phyloP scores from a whole-genome alignment of 2,329 filamentous ascomycete species.

The Berkeleyomyces basicola region DNA sequence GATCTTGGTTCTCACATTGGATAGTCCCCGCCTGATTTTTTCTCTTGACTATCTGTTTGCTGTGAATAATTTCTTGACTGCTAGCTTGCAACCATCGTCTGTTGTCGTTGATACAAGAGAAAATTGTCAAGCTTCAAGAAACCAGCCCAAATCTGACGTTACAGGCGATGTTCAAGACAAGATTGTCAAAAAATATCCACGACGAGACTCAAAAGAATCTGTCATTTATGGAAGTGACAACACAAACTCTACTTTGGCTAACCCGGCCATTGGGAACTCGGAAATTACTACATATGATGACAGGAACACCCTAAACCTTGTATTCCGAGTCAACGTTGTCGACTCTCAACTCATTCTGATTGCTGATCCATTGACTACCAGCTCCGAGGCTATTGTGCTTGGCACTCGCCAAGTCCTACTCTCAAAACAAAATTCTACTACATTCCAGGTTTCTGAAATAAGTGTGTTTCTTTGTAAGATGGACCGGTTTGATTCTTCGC shows the following conservation, averaged over 20 bases:
- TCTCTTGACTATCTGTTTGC: constrained; percentile 91
- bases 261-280: constrained; percentile 18
- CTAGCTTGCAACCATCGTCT: constrained; percentile 47
- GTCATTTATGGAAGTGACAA: constrained; percentile 24
- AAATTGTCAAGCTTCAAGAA: constrained; percentile 17
- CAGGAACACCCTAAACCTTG: constrained; percentile 45
- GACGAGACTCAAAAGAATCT: not conserved
- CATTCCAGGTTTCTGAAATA: constrained; percentile 80
- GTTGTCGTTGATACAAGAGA: constrained; percentile 36
- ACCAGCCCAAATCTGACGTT: constrained; percentile 33
- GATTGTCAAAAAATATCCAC: no score
- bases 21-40: constrained; percentile 88
- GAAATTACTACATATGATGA: not conserved
- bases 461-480: constrained; percentile 98
- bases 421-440: constrained; percentile 85
- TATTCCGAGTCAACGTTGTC: constrained; percentile 84
- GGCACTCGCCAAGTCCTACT: constrained; percentile 86
- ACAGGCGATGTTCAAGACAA: constrained; percentile 21
- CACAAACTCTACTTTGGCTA: not conserved
- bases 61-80: constrained; percentile 64
- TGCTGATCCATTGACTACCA: constrained; percentile 76
- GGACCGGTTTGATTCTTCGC: constrained; percentile 87
- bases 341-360: constrained; percentile 95
- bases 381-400: constrained; percentile 88
- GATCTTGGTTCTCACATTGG: constrained; percentile 82